Base-by-base conservation (phyloP, 2,329 filamentous ascomycete species). In the Herpotrichia juniperi region DNA sequence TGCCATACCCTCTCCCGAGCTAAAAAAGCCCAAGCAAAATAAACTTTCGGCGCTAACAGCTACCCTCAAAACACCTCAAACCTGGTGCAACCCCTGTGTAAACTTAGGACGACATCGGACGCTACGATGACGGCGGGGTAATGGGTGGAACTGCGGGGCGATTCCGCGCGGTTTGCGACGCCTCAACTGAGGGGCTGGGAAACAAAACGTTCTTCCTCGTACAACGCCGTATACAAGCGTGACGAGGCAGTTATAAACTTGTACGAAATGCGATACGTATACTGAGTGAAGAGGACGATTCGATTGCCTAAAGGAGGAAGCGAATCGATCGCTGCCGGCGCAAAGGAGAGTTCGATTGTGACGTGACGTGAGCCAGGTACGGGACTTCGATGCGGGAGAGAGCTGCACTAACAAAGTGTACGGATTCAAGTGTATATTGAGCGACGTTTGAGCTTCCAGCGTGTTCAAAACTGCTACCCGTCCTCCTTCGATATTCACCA, bases 321-420 rank as follows among this genome's bases (percentile, higher is more conserved):
- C 45, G 45, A 47, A 47, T 39, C 45, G 45, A 47, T 12, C 8
- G n/a, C 46, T 4, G 10, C 25, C 46, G 46, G 35, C 14, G 22
- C 19, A 42, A 42, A 42, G 46, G 45, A 47, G n/a, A n/a, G 16
- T n/a, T n/a, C n/a, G n/a, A 32, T 17, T 14, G 16, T 5, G n/a
- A 26, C 4, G 14, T 5, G 4, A 19, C 9, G n/a, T 37, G 17
- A 17, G 34, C 34, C 6, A 21, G 34, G 21, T n/a, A n/a, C n/a
- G n/a, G 34, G 3, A 14, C 34, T 37, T 37, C 16, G 11, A 17
- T 19, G 4, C 21, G n/a, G 19, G 4, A 37, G 8, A 12, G 16
- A 5, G 7, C 10, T 40, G 37, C 11, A 21, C 37, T 40, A 21
- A 40, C 16, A 25, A 17, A 3, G 8, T 10, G 9, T 6, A n/a